Base-by-base conservation (phyloP, 2,329 filamentous ascomycete genomes). In the Aspergillus neotritici region DNA sequence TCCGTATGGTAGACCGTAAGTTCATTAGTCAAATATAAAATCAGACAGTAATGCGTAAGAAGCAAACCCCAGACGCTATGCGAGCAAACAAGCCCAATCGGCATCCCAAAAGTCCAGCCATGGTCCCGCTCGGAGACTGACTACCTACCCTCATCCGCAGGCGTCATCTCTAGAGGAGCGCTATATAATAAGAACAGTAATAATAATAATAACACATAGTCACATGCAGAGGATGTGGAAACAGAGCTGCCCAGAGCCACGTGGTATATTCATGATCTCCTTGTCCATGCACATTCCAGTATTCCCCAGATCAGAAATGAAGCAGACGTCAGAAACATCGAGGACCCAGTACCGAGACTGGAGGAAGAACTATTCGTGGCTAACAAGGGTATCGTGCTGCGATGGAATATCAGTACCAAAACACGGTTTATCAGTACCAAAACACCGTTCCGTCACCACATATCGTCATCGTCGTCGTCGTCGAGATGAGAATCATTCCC, bases 401-500 rank as follows among this genome's bases (percentile, higher is more conserved):
- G 55, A 49, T 55, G 55, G 48, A 56, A 47, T 49, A 52, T 56
- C 48, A 51, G 50, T 51, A 59, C 49, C 34, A 48, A 57, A 40
- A n/a, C n/a, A n/a, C n/a, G n/a, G n/a, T n/a, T n/a, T 49, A 52
- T 56, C 48, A 51, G 50, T 51, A 59, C 49, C 34, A 48, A 57
- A 40, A n/a, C 7, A 25, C 50, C 49, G 37, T 41, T 57, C 34
- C 49, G 36, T 72, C 62, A 74, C 71, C 71, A 74, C 70, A 73
- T 73, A 52, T 72, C 21, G 21, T 25, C 69, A 47, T 72, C 69
- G 47, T 72, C 68, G 40, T 71, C 67, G 38, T 65, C 64, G 49
- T 69, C 64, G 50, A 66, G 51, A 45, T 69, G 67, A 40, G 60
- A 59, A 53, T 69, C 66, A 39, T 71, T 67, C 31, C 65, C 63